A percentile compares a stretch with the other conserved stretches of the same genome.
Conservation (phyloP, 1,284 basidiomycete genomes). For the Ganoderma boninense region DNA sequence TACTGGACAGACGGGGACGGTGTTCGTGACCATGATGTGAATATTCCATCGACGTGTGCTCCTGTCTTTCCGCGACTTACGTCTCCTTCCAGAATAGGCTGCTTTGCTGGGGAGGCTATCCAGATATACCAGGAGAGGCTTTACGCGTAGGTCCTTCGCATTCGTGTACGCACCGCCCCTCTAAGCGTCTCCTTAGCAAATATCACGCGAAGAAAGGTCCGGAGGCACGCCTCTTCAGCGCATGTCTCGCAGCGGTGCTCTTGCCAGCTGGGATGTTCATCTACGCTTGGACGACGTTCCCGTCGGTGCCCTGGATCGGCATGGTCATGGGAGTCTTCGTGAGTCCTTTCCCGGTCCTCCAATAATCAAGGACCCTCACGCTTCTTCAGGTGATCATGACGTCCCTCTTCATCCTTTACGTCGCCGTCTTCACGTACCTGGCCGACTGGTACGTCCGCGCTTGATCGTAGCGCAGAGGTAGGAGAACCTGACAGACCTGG, state of each 20-base stretch:
- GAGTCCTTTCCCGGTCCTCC: constrained; percentile 27
- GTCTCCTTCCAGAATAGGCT: constrained; percentile 61
- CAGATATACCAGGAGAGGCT: constrained; percentile 74
- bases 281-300: constrained; percentile 68
- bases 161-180: background rate
- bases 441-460: constrained; percentile 66
- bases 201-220: constrained; percentile 64
- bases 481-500: constrained; percentile 2
- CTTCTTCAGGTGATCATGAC: constrained; percentile 48
- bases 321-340: constrained; percentile 64
- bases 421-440: constrained; percentile 78
- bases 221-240: constrained; percentile 79
- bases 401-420: constrained; percentile 67
- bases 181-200: constrained; percentile 48
- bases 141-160: constrained; percentile 54
- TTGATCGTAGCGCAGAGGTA: background rate
- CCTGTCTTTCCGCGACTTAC: background rate
- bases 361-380: constrained; percentile 7
- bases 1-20: constrained; percentile 67
- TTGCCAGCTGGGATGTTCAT: constrained; percentile 75
- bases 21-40: constrained; percentile 68
- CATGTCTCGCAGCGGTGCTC: constrained; percentile 69
- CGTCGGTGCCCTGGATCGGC: constrained; percentile 63
- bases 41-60: constrained; percentile 34
- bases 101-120: constrained; percentile 60